Conservation (phyloP, 768 basidiomycete genomes). For the Podaxis sp. region DNA sequence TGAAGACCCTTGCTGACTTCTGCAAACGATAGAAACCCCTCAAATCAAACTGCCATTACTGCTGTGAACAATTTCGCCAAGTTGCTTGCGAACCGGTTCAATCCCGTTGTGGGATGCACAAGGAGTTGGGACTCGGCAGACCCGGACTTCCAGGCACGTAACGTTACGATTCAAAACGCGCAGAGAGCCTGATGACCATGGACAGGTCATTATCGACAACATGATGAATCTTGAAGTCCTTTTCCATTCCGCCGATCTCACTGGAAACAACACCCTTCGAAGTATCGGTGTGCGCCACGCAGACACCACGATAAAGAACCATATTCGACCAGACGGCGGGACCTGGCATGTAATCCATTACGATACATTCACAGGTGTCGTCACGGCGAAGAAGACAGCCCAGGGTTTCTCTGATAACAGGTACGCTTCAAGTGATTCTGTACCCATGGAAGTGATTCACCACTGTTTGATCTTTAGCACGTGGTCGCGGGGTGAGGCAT, state of each 20-base stretch:
- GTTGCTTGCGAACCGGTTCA: conserved; percentile 58
- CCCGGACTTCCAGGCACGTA: conserved; percentile 55
- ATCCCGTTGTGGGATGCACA: conserved; percentile 61
- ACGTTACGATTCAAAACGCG: neutral
- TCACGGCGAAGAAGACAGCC: conserved; percentile 54
- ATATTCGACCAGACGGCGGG: conserved; percentile 64
- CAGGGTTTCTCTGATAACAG: conserved; percentile 60
- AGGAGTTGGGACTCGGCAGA: conserved; percentile 66
- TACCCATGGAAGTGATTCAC: neutral
- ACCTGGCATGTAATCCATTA: conserved; percentile 69
- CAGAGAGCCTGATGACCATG: neutral
- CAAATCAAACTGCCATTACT: conserved; percentile 53
- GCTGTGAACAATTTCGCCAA: conserved; percentile 59
- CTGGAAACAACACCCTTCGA: conserved; percentile 56
- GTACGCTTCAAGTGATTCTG: conserved; percentile 6
- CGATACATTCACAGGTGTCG: conserved; percentile 60
- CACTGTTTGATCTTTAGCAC: conserved; percentile 40
- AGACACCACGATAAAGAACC: conserved; percentile 65
- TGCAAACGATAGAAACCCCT: conserved; percentile 44
- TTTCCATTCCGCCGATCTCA: conserved; percentile 57
- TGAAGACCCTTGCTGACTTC: neutral
- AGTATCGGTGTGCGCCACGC: conserved; percentile 66
- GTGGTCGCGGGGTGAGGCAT: conserved; percentile 74
- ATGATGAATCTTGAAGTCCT: conserved; percentile 79
- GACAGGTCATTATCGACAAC: conserved; percentile 73